phyloP scores from a whole-genome alignment of 1,139 yeast species.

The Casaregolazyma lundiana region DNA sequence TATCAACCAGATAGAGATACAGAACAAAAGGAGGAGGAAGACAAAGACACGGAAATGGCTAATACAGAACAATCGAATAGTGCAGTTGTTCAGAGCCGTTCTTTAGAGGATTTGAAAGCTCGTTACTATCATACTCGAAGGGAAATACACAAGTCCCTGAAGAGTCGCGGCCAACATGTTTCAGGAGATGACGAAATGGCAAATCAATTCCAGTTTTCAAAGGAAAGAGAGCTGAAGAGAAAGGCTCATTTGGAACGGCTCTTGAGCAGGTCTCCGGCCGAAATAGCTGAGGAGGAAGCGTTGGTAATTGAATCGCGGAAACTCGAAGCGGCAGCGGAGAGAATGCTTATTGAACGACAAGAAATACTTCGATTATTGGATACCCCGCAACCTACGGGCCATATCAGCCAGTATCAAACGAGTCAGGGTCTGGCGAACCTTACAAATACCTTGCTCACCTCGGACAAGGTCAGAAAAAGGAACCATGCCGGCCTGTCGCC shows the following conservation, averaged over 20 bases:
- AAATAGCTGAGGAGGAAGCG: constrained; percentile 96
- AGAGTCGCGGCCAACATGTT: constrained; percentile 41
- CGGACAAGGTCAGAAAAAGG: constrained; percentile 64
- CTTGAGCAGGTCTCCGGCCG: constrained; percentile 85
- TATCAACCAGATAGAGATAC: constrained; percentile 26
- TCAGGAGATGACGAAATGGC: constrained; percentile 35
- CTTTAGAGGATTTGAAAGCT: constrained; percentile 76
- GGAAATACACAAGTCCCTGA: constrained; percentile 38
- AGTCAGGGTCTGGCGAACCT: constrained; percentile 88
- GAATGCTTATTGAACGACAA: constrained; percentile 78
- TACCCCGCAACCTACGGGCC: constrained; percentile 79
- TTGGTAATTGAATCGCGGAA: constrained; percentile 87
- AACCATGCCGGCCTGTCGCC: constrained; percentile 32
- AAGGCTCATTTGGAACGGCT: constrained; percentile 75
- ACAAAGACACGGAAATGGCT: constrained; percentile 11
- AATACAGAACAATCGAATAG: constrained; percentile 12
- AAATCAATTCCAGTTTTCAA: constrained; percentile 52
- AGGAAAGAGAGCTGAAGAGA: constrained; percentile 66
- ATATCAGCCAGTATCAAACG: constrained; percentile 71
- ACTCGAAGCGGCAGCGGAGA: constrained; percentile 88
- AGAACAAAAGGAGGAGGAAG: constrained; percentile 20
- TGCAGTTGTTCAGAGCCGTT: background rate
- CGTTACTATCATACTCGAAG: constrained; percentile 66
- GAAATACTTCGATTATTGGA: constrained; percentile 74
- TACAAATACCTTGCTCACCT: constrained; percentile 71